These are phyloP conservation scores for Auriscalpium orientale DNA, from an alignment of 768 basidiomycete species.

Conservation along the genomic window DNA sequence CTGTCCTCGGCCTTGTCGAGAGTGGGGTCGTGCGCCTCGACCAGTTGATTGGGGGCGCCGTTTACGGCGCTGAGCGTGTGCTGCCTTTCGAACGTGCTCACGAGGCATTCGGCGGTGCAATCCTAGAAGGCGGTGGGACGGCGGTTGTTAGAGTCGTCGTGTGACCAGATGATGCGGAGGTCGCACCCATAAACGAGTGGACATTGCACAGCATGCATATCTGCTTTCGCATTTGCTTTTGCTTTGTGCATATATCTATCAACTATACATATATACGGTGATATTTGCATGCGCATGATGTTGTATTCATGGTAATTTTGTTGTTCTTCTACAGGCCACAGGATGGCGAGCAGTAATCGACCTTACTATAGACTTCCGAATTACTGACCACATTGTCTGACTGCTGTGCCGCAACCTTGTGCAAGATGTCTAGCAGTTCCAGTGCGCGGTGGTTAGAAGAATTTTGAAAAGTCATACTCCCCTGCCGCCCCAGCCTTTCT, in stretches of 20 bases:
- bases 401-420: too few species aligned
- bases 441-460: conserved; percentile 29
- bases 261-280: too few species aligned
- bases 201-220: background rate
- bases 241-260: background rate
- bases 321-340: too few species aligned
- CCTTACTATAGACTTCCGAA: too few species aligned
- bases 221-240: background rate
- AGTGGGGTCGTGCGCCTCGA: conserved; percentile 25
- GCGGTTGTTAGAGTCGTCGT: conserved; percentile 24
- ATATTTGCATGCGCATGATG: too few species aligned
- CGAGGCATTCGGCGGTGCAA: conserved; percentile 34
- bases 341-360: too few species aligned
- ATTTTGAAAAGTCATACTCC: conserved; percentile 51
- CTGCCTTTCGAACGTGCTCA: conserved; percentile 50
- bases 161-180: conserved; percentile 6
- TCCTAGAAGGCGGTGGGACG: conserved; percentile 26
- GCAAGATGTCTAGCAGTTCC: too few species aligned
- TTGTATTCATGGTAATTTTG: too few species aligned
- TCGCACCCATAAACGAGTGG: background rate
- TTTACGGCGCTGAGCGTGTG: conserved; percentile 24
- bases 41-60: conserved; percentile 24
- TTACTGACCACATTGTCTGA: too few species aligned
- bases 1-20: conserved; percentile 31
- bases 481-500: conserved; percentile 22